These are phyloP conservation scores for Rhizodiscina lignyota DNA, from an alignment of 495 filamentous ascomycete species.

Conservation along the genomic window DNA sequence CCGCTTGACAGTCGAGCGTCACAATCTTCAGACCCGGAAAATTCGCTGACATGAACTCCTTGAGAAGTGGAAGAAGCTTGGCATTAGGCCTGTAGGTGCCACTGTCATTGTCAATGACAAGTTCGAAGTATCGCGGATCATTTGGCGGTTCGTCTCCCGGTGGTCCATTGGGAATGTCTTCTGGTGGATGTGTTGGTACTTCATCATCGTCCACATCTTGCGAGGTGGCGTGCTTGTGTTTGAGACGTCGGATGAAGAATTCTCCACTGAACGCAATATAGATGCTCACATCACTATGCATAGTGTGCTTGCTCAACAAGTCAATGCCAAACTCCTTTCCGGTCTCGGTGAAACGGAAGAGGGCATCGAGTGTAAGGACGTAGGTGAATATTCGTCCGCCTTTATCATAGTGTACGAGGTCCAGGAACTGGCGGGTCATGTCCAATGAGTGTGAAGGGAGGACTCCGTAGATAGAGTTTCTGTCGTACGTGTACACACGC, in stretches of 20 bases:
- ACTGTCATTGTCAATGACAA: slow-evolving; percentile 88
- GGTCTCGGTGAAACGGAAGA: slow-evolving; percentile 82
- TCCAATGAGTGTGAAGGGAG: slow-evolving; percentile 36
- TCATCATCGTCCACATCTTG: slow-evolving; percentile 1
- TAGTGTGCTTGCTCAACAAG: slow-evolving; percentile 79
- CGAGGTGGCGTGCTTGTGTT: slow-evolving; percentile 14
- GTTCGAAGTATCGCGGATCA: slow-evolving; percentile 57
- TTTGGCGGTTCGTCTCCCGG: slow-evolving; percentile 22
- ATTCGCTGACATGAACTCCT: slow-evolving; percentile 47
- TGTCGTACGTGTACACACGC: slow-evolving; percentile 76
- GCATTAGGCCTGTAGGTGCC: slow-evolving; percentile 84
- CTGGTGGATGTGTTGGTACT: slow-evolving; percentile 15
- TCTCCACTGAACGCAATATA: slow-evolving; percentile 87
- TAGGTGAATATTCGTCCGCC: slow-evolving; percentile 84
- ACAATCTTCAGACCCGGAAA: slow-evolving; percentile 59
- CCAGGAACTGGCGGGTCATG: slow-evolving; percentile 61
- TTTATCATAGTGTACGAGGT: slow-evolving; percentile 71
- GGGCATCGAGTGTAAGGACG: slow-evolving; percentile 70
- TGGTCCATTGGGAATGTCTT: slow-evolving; percentile 22
- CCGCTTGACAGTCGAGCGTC: slow-evolving; percentile 47
- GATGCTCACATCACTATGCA: slow-evolving; percentile 80
- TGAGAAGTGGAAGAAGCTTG: slow-evolving; percentile 49
- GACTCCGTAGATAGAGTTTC: slow-evolving; percentile 48
- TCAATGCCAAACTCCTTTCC: slow-evolving; percentile 91
- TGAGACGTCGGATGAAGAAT: slow-evolving; percentile 70